Evolutionary conservation across 768 basidiomycete species (phyloP).

Genomic region (Kwoniella mangroviensis): DNA sequence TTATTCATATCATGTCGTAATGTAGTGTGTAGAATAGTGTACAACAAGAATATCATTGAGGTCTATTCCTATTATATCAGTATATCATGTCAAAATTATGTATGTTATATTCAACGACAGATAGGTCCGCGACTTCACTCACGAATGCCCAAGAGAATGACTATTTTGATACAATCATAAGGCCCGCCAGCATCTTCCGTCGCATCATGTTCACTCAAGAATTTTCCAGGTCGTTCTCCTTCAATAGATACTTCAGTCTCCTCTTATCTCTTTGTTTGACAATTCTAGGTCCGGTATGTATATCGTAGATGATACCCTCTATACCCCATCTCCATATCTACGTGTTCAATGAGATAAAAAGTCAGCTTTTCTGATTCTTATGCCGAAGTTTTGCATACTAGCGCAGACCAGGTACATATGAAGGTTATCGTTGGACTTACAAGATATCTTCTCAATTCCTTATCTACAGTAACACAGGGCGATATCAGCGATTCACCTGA

Average conservation of each 20-base stretch:
- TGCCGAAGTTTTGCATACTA: neutral
- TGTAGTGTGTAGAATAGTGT: neutral
- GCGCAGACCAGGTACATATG: neutral
- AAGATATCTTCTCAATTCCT: slow-evolving; percentile 71
- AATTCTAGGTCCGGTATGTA: slow-evolving; percentile 38
- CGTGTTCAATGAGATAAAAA: neutral
- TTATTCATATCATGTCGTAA: slow-evolving; percentile 2
- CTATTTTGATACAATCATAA: too few species aligned
- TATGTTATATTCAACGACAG: too few species aligned
- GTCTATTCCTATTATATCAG: slow-evolving; percentile 5
- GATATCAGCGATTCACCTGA: neutral
- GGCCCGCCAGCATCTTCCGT: too few species aligned
- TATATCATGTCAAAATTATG: neutral
- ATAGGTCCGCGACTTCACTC: too few species aligned
- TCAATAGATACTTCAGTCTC: slow-evolving; percentile 13
- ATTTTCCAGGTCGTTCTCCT: neutral
- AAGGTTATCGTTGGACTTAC: slow-evolving; percentile 59
- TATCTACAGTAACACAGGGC: slow-evolving; percentile 60
- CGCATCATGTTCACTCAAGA: too few species aligned
- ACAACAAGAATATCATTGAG: neutral
- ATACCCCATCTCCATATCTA: slow-evolving; percentile 78
- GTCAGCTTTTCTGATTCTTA: neutral
- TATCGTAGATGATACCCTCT: slow-evolving; percentile 58
- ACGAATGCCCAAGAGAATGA: too few species aligned
- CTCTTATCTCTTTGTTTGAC: slow-evolving; percentile 27